Conservation (phyloP, 2,329 filamentous ascomycete genomes). For the Cercospora sesami region DNA sequence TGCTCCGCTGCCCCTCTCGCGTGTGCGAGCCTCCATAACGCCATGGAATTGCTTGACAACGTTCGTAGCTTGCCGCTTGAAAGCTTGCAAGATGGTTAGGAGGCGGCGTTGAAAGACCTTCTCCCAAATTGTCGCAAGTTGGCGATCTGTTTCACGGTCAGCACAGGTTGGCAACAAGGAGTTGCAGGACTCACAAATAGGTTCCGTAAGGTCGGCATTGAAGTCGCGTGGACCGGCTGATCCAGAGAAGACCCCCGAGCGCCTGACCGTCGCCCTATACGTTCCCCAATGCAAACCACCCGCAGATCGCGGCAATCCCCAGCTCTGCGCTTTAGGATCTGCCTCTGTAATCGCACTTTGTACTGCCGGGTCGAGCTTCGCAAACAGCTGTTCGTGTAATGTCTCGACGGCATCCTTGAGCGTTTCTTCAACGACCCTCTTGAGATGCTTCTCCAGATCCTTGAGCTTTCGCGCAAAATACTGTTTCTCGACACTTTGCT, state of each 20-base stretch:
- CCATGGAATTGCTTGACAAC: slow-evolving; percentile 46
- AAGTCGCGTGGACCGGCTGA: slow-evolving; percentile 44
- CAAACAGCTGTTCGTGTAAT: slow-evolving; percentile 50
- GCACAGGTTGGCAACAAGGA: background rate
- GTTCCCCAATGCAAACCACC: slow-evolving; percentile 55
- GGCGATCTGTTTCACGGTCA: slow-evolving; percentile 4
- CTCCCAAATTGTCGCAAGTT: slow-evolving; percentile 47
- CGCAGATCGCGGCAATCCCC: slow-evolving; percentile 42
- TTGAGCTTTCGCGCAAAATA: slow-evolving; percentile 44
- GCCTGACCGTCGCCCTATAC: slow-evolving; percentile 58
- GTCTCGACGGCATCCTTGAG: slow-evolving; percentile 44
- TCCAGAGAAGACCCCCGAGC: slow-evolving; percentile 51
- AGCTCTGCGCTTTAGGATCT: slow-evolving; percentile 36
- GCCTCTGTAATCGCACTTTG: slow-evolving; percentile 44
- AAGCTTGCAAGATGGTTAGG: slow-evolving; percentile 44
- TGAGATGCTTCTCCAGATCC: slow-evolving; percentile 46
- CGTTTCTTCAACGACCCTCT: slow-evolving; percentile 44
- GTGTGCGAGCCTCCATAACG: slow-evolving; percentile 44
- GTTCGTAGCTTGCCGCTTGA: slow-evolving; percentile 38
- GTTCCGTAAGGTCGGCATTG: slow-evolving; percentile 43
- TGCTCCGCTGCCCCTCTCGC: slow-evolving; percentile 43
- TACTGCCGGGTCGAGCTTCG: slow-evolving; percentile 46
- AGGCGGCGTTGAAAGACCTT: slow-evolving; percentile 46
- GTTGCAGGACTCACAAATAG: slow-evolving; percentile 38
- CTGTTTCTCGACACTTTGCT: slow-evolving; percentile 41